Base-by-base conservation (phyloP, 2,329 filamentous ascomycete species). In the Cladobotryum protrusum region DNA sequence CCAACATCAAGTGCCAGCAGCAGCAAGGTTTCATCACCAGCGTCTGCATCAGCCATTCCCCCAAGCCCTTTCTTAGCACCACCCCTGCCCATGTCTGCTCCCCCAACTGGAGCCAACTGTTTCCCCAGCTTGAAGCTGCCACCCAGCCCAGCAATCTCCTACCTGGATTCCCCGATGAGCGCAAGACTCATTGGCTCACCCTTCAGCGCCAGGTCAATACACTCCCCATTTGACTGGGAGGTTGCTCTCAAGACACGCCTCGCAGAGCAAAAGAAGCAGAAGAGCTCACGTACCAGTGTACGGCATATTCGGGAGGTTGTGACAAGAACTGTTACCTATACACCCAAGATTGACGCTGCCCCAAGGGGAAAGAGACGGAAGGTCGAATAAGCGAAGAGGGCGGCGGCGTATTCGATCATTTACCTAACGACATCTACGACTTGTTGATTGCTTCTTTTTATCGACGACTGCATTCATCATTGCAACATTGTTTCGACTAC, bases 281-380 rank as follows among this genome's bases (percentile, higher is more conserved):
- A 80, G 63, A 63, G 76, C 14, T 73, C 79, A 37, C 78, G 77
- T 57, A 82, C 83, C 32, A 83, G 76, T 59, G 75, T 84, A 50
- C 80, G 84, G 53, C 78, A 86, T 63, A 89, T 96, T 52, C 78
- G 89, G 48, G 90, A 96, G 67, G 89, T 96, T 4, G 87, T 96
- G 47, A 96, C 91, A n/a, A 81, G 90, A 59, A 96, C 90, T 14
- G 88, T 96, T 52, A 96, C 89, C 37, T 96, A 95, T 69, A 95
- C 88, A 65, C 86, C 83, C 54, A 77, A 85, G 57, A 88, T 97
- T 72, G 87, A 90, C 57, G 88, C 91, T 19, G 89, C 91, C 35
- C 92, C 90, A 7, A 91, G 91, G 68, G 91, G 91, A 56, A 97
- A 96, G 79, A 83, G 90, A 72, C 85, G 91, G 72, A 95, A 89